Evolutionary conservation across 1,284 basidiomycete genomes (phyloP).

Genomic region (Pascua sp.): DNA sequence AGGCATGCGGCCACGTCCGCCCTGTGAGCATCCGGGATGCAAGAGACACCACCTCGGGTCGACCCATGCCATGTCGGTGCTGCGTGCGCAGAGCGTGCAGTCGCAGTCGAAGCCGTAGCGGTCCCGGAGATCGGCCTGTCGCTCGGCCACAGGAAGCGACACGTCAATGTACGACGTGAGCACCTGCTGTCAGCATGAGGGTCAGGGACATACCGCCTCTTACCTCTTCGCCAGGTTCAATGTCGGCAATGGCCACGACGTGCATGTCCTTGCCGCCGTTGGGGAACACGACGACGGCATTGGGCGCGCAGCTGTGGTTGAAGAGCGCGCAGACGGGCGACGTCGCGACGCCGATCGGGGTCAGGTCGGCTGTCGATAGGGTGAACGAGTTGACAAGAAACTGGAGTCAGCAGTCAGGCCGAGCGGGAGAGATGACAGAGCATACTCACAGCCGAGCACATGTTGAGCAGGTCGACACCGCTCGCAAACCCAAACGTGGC

Average conservation of each 20-base stretch:
- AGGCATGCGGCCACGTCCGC: slow-evolving; percentile 25
- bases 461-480: slow-evolving; percentile 33
- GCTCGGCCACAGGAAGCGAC: slow-evolving; percentile 60
- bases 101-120: slow-evolving; percentile 77
- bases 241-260: slow-evolving; percentile 65
- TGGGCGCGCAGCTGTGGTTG: slow-evolving; percentile 89
- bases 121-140: slow-evolving; percentile 61
- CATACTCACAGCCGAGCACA: slow-evolving; percentile 39
- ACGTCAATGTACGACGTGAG: slow-evolving; percentile 82
- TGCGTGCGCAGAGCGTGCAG: slow-evolving; percentile 60
- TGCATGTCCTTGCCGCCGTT: slow-evolving; percentile 56
- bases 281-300: slow-evolving; percentile 86
- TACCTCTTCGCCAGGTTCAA: slow-evolving; percentile 68
- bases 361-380: slow-evolving; percentile 67
- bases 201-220: slow-evolving; percentile 1
- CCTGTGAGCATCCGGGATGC: slow-evolving; percentile 26
- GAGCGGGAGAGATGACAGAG: background rate
- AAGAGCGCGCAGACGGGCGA: slow-evolving; percentile 74
- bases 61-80: slow-evolving; percentile 28
- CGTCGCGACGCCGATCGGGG: slow-evolving; percentile 73
- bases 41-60: slow-evolving; percentile 64
- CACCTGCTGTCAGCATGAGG: slow-evolving; percentile 52
- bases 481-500: slow-evolving; percentile 35
- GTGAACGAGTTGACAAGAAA: slow-evolving; percentile 87
- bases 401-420: slow-evolving; percentile 48